Evolutionary conservation across 805 yeast genomes (phyloP), one percentile per base, ranked within the genome.

Genomic region (Metschnikowia picachoensis): DNA sequence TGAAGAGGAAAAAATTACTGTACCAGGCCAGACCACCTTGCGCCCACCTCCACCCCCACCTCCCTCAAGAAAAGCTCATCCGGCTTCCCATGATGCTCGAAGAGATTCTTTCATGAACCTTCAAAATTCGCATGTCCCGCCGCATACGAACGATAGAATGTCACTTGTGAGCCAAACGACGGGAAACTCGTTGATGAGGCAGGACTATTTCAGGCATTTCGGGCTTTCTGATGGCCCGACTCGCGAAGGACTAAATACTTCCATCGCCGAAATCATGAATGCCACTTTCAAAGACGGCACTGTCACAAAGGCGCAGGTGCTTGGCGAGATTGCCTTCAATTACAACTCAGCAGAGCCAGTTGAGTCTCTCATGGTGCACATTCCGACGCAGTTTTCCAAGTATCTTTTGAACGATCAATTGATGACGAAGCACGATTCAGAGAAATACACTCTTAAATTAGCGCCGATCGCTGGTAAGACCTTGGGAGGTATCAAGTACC

Each of bases 271-370:
- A 67, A 82, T 86, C 11, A 73, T 88, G 51, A 83, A 81, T 60
- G 96, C 89, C 5, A 74, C 77, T 15, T 83, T 83, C 64, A 80
- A 78, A 51, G 87, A 83, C 58, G 96, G 95, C 15, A 66, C 67
- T 37, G 68, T 83, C 32, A 62, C 65, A 11, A 75, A 79, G 31
- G 77, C 88, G 8, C 82, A 83, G 59, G 74, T 83, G 11, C 76
- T 85, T 45, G 97, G 98, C 43, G 97, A 92, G 67, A 73, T 91
- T 55, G 96, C 96, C 0, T 78, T 90, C 62, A 84, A 84, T 56
- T 87, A 82, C 61, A 74, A 76, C 37, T 49, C 62, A 3, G 39
- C 25, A 11, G 54, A 52, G 6, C 60, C 67, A 3, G 50, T 65
- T 16, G 59, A 55, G 4, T 56, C 64, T 8, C 53, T 68, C 15